Base-by-base conservation (phyloP, 2,329 filamentous ascomycete species). In the Venturia pyrina region DNA sequence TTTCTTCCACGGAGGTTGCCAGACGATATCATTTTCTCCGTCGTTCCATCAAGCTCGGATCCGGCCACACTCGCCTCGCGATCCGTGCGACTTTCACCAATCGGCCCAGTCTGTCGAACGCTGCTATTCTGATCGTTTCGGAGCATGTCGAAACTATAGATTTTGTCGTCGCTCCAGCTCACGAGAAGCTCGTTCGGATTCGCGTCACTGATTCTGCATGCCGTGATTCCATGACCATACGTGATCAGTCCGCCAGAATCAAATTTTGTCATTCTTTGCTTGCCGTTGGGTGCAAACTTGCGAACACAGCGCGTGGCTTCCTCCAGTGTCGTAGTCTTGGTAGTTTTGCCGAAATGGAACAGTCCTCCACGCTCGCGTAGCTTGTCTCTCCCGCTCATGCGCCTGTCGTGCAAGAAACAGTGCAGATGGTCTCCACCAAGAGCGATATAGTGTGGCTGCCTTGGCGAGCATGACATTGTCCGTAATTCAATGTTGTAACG, bases 191-290 rank as follows among this genome's bases (percentile, higher is more conserved):
- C 86, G 68, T 89, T 86, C 0, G 87, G 87, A 67, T 87, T 82
- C 10, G 84, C 85, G 74, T 89, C 85, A 69, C 85, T 88, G 70
- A 89, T 89, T 74, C 88, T 89, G 75, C 86, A 88, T 19, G 87
- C 86, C 1, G 87, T 89, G 70, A 89, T 89, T 70, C 89, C 86
- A 37, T 59, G 53, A 5, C 53, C 53, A 37, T 59, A 59, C 32
- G 53, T 59, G 28, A 59, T 37, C 32, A 59, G 53, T 5, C 85
- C 84, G 67, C 82, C 82, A 19, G 66, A 40, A 65, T 87, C 83
- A 66, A 77, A 78, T 57, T 78, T 77, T 66, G 77, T 74, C 80
- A 84, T 83, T 50, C 75, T 77, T 68, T 76, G 77, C 73, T 84
- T 81, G n/a, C 85, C 84, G 67, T 82, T 77, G 0, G 86, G 86